phyloP scores from a whole-genome alignment of 2,329 filamentous ascomycete genomes.

The Cercospora berteroae region DNA sequence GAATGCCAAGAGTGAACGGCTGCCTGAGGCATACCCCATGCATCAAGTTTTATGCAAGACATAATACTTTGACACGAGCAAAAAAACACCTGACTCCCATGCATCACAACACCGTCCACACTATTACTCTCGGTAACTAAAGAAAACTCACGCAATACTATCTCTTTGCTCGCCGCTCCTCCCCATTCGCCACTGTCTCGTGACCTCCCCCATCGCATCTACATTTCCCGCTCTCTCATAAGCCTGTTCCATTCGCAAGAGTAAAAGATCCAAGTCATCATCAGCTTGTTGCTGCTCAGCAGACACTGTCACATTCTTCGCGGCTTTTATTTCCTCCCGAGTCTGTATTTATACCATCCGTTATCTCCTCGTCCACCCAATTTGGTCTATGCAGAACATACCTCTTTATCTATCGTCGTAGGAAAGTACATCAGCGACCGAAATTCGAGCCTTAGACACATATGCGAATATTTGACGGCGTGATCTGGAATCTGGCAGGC shows the following conservation, averaged over 20 bases:
- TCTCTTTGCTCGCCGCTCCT: not conserved
- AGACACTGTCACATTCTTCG: not conserved
- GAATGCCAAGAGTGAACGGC: no score
- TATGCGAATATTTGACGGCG: not conserved
- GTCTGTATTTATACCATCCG: not conserved
- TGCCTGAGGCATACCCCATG: no score
- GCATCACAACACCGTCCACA: no score
- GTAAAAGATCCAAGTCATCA: not conserved
- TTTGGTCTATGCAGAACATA: no score
- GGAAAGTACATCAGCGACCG: not conserved
- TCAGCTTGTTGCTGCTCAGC: not conserved
- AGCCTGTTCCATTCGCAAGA: not conserved
- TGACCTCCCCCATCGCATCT: not conserved
- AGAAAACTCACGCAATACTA: not conserved
- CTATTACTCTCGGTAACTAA: no score
- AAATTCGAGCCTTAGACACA: not conserved
- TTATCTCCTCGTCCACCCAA: no score
- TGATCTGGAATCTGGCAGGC: not conserved
- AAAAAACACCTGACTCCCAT: no score
- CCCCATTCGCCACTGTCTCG: not conserved
- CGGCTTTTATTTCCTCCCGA: not conserved
- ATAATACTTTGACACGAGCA: no score
- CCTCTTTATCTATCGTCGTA: not conserved
- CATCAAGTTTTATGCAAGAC: no score
- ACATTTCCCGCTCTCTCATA: not conserved